Base-by-base conservation (phyloP, 495 filamentous ascomycete genomes). In the Pyronema domesticum region DNA sequence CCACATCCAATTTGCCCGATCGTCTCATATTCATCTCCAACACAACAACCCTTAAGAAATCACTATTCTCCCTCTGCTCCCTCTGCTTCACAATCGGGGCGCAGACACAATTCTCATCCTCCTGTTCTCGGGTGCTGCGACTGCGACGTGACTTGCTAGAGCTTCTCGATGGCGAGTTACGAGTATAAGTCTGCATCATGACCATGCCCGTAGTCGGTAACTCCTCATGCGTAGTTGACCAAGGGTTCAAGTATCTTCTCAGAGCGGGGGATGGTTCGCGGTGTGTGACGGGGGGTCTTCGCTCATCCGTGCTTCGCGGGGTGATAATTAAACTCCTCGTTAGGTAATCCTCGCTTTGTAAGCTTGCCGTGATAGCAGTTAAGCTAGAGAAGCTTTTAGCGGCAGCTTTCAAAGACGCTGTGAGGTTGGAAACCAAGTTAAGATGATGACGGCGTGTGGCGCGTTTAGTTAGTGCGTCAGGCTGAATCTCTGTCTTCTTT, bases 1-100 rank as follows among this genome's bases (percentile, higher is more conserved):
- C 80, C 46, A 89, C 83, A 60, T 86, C 85, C 54, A 98, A 71
- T 69, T 98, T 96, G 44, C 91, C 91, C 44, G 74, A 76, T 60
- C 86, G 81, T 34, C 89, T 82, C 91, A 98, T 98, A 55, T 89
- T 85, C 83, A 95, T 94, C 69, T 98, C 91, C 62, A 95, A 74
- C 52, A 95, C 89, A 30, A 93, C 85, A 61, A 96, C 81, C 33
- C 91, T 80, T 49, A 98, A 80, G 69, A 96, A 98, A 59, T 95
- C 83, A 19, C 82, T 78, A 65, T 98, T 98, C 66, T 98, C 91
- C 37, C 91, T 78, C 58, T 86, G 79, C 66, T 95, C 91, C 11
- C 91, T 80, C 65, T 89, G 89, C 11, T 86, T 81, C 9, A 82
- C 73, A 51, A 75, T 68, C 3, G 76, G 70, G 0, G 70, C 68